These are phyloP conservation scores for Phytophthora multivora DNA, from an alignment of 352 stramenopile genomes.

Conservation along the genomic window DNA sequence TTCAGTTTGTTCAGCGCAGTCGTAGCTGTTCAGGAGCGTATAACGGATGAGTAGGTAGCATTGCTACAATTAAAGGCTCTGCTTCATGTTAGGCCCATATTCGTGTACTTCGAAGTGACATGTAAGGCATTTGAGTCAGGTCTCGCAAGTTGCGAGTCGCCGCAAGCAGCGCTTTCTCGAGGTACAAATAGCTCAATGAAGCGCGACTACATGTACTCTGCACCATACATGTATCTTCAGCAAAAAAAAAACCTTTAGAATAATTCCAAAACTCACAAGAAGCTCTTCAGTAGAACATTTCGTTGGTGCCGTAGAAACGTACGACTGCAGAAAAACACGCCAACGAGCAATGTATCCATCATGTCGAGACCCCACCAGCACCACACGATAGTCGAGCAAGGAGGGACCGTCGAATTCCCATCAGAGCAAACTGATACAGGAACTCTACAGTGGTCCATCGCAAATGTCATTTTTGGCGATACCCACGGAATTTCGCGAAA, in stretches of 20 bases:
- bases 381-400: slow-evolving; percentile 14
- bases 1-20: not conserved
- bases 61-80: no score
- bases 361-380: slow-evolving; percentile 21
- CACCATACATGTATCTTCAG: no score
- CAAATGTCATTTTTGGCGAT: not conserved
- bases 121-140: no score
- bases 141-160: no score
- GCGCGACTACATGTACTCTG: no score
- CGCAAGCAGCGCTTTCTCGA: no score
- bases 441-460: not conserved
- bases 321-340: slow-evolving; percentile 36
- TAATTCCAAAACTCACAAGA: no score
- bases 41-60: not conserved
- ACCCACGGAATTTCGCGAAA: not conserved
- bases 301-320: slow-evolving; percentile 2
- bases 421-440: not conserved
- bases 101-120: no score
- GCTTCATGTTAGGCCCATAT: no score
- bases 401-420: slow-evolving; percentile 2
- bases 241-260: no score
- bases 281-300: no score
- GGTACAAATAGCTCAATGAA: no score
- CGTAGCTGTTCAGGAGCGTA: not conserved
- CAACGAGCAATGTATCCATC: slow-evolving; percentile 27